These are phyloP conservation scores for Naganishia sp. DNA, from an alignment of 1,284 basidiomycete genomes.

Conservation along the genomic window DNA sequence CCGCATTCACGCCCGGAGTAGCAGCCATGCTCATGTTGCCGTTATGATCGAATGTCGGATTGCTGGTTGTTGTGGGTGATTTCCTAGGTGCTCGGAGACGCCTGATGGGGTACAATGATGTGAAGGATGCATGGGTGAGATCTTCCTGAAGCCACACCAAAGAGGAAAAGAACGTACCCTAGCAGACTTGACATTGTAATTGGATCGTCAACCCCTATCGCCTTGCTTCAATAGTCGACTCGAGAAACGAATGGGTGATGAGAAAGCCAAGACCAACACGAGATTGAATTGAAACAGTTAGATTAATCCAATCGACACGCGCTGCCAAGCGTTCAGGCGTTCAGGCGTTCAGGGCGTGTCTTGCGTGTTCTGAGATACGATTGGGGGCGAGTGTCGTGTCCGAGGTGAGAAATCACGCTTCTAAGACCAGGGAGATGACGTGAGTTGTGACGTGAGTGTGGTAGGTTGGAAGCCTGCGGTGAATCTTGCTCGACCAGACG, in stretches of 20 bases:
- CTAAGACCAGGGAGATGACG: no score
- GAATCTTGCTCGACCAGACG: no score
- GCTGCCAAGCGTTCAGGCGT: constrained; percentile 5
- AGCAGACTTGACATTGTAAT: constrained; percentile 17
- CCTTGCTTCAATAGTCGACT: background rate
- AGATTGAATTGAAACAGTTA: background rate
- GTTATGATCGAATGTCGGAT: constrained; percentile 7
- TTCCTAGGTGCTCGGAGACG: constrained; percentile 25
- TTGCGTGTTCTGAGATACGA: no score
- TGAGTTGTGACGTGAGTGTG: no score
- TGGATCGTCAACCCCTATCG: background rate
- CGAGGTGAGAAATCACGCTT: no score
- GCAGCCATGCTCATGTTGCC: constrained; percentile 18
- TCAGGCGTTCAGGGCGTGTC: background rate
- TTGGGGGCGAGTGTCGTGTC: no score
- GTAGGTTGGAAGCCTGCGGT: no score
- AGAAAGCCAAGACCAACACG: constrained; percentile 2
- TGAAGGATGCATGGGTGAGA: no score
- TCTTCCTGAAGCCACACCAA: background rate
- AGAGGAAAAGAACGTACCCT: constrained; percentile 12
- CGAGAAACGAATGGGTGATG: background rate
- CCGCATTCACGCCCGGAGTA: constrained; percentile 22
- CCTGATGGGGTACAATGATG: background rate
- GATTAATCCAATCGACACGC: background rate
- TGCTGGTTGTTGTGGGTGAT: constrained; percentile 17